These are phyloP conservation scores for Talaromyces sp. DNA, from an alignment of 2,329 filamentous ascomycete genomes.

Conservation along the genomic window DNA sequence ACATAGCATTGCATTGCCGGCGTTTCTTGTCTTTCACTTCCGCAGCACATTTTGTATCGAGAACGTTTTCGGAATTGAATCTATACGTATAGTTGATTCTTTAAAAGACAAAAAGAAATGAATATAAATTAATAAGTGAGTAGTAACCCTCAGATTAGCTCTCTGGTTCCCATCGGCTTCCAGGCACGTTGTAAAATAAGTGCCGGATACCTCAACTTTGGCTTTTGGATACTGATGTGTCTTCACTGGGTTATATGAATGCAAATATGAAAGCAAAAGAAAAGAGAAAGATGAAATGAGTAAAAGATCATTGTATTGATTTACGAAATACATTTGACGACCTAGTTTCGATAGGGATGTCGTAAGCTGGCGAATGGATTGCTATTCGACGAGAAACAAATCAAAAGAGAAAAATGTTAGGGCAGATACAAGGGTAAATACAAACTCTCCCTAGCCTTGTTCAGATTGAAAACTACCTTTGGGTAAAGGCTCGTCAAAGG, in stretches of 20 bases:
- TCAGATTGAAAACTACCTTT: constrained; percentile 45
- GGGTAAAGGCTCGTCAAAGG: constrained; percentile 33
- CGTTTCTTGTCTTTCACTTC: not conserved
- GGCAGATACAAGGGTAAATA: not conserved
- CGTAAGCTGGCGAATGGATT: not conserved
- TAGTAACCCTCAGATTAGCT: constrained; percentile 42
- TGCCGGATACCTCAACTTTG: constrained; percentile 45
- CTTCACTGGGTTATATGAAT: constrained; percentile 33
- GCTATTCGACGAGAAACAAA: not conserved
- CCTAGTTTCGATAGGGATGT: not conserved
- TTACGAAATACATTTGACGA: not conserved
- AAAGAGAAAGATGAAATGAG: not conserved
- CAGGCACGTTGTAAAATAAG: constrained; percentile 23
- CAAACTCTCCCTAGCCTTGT: constrained; percentile 17
- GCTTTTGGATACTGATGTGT: constrained; percentile 37
- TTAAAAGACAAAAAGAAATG: not conserved
- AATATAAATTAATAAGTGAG: not conserved
- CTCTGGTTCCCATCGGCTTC: constrained; percentile 43
- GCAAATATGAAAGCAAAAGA: not conserved
- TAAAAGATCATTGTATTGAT: not conserved
- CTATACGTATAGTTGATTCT: no score
- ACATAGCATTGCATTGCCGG: constrained; percentile 11
- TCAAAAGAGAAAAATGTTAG: not conserved
- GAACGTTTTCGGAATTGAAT: not conserved
- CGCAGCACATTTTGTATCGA: no score